Conservation (phyloP, 768 basidiomycete genomes). For the Clitopilus passeckerianus region DNA sequence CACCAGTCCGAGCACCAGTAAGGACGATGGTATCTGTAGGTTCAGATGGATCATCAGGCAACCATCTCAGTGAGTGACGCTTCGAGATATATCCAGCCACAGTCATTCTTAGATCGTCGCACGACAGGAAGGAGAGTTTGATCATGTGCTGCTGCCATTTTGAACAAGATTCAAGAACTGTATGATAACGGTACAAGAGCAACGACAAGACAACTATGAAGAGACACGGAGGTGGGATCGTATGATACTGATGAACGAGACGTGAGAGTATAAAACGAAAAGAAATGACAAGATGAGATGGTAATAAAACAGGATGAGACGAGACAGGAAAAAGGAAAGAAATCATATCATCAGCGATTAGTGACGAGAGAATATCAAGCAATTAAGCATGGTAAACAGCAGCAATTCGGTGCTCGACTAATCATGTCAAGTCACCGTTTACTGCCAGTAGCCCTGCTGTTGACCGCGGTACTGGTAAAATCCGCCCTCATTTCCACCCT, state of each 20-base stretch:
- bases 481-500: slow-evolving; percentile 56
- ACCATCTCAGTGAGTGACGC: slow-evolving; percentile 27
- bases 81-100: slow-evolving; percentile 7
- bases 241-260: slow-evolving; percentile 15
- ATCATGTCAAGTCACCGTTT: slow-evolving; percentile 9
- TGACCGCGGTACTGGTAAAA: slow-evolving; percentile 73
- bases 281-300: slow-evolving; percentile 5
- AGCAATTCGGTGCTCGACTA: neutral
- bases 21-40: slow-evolving; percentile 31
- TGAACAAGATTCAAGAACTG: slow-evolving; percentile 8
- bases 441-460: slow-evolving; percentile 62
- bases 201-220: slow-evolving; percentile 2
- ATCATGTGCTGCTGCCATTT: slow-evolving; percentile 10
- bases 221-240: slow-evolving; percentile 13
- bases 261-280: slow-evolving; percentile 11
- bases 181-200: slow-evolving; percentile 15
- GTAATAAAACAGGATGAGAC: slow-evolving; percentile 6
- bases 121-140: slow-evolving; percentile 3
- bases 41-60: slow-evolving; percentile 23
- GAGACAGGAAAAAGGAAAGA: slow-evolving; percentile 3
- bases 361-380: neutral
- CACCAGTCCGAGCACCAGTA: slow-evolving; percentile 20
- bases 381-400: neutral
- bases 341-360: slow-evolving; percentile 6
- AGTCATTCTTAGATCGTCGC: neutral